Evolutionary conservation across 2,329 filamentous ascomycete species (phyloP).

Genomic region (Coniochaeta prunicola): DNA sequence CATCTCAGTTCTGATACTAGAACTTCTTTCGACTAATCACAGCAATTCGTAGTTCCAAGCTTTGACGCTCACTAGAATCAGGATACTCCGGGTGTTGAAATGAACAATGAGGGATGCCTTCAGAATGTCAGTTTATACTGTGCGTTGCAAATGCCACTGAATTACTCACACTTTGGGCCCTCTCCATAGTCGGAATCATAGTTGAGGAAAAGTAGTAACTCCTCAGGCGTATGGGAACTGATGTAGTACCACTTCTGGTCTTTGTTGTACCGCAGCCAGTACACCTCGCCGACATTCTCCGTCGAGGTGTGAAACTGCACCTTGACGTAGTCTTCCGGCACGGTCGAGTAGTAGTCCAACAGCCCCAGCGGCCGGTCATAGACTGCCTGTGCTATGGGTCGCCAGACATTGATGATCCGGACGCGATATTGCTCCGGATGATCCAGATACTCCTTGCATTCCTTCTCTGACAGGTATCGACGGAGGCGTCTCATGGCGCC

Average conservation of each 20-base stretch:
- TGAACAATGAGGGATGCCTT: slow-evolving; percentile 2
- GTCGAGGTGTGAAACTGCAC: slow-evolving; percentile 2
- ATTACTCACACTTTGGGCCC: slow-evolving; percentile 1
- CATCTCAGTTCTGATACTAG: not conserved
- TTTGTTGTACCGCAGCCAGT: slow-evolving; percentile 2
- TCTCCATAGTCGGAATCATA: slow-evolving; percentile 1
- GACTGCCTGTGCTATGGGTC: slow-evolving; percentile 5
- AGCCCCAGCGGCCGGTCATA: slow-evolving; percentile 4
- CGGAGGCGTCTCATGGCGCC: not conserved
- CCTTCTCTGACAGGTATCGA: not conserved
- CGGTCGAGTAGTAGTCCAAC: not conserved
- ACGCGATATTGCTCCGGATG: slow-evolving; percentile 2
- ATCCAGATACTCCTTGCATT: not conserved
- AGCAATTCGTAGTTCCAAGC: not conserved
- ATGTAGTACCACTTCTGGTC: slow-evolving; percentile 1
- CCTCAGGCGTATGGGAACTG: slow-evolving; percentile 1
- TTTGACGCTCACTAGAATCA: not conserved
- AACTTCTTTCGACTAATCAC: not conserved
- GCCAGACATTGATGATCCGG: slow-evolving; percentile 8
- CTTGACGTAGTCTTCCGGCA: not conserved
- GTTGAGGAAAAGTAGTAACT: not conserved
- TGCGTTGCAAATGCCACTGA: not conserved
- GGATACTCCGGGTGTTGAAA: slow-evolving; percentile 2
- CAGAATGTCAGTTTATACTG: not conserved
- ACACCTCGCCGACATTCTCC: slow-evolving; percentile 1